Evolutionary conservation across 176 grass and related monocot genomes (phyloP).

Genomic region (Poa pratensis): DNA sequence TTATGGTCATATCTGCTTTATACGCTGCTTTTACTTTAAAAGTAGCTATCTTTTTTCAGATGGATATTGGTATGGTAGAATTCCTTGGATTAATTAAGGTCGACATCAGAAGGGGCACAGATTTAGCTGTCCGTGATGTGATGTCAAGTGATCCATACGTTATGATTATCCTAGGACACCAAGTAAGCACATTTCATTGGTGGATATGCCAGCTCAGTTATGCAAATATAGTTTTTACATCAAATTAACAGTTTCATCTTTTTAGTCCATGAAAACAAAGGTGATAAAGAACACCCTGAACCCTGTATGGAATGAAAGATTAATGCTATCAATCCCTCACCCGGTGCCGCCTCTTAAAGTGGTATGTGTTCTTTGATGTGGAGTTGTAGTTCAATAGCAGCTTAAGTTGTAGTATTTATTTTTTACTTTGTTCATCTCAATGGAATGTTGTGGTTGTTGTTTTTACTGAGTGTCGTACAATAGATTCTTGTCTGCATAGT

Average conservation of each 20-base stretch:
- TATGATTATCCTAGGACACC: constrained; percentile 83
- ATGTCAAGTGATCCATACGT: constrained; percentile 99
- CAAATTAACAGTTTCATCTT: constrained; percentile 33
- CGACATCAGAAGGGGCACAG: constrained; percentile 72
- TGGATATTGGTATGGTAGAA: constrained; percentile 94
- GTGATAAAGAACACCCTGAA: constrained; percentile 97
- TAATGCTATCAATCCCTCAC: constrained; percentile 92
- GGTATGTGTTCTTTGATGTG: constrained; percentile 50
- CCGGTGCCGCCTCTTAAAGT: constrained; percentile 76
- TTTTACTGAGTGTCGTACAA: background rate
- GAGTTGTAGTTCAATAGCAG: background rate
- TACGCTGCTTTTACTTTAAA: background rate
- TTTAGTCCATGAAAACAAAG: constrained; percentile 90
- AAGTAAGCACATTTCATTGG: constrained; percentile 54
- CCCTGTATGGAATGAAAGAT: constrained; percentile 88
- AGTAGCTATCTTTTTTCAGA: constrained; percentile 36
- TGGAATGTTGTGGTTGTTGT: constrained; percentile 11
- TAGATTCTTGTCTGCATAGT: background rate
- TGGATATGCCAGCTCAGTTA: constrained; percentile 1
- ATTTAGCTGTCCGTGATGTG: constrained; percentile 91
- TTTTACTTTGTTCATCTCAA: background rate
- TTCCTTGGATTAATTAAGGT: constrained; percentile 96
- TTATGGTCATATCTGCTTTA: background rate
- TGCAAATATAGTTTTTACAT: constrained; percentile 7
- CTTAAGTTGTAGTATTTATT: background rate